Conservation (phyloP, 2,329 filamentous ascomycete species). For the Colletotrichum lentis region DNA sequence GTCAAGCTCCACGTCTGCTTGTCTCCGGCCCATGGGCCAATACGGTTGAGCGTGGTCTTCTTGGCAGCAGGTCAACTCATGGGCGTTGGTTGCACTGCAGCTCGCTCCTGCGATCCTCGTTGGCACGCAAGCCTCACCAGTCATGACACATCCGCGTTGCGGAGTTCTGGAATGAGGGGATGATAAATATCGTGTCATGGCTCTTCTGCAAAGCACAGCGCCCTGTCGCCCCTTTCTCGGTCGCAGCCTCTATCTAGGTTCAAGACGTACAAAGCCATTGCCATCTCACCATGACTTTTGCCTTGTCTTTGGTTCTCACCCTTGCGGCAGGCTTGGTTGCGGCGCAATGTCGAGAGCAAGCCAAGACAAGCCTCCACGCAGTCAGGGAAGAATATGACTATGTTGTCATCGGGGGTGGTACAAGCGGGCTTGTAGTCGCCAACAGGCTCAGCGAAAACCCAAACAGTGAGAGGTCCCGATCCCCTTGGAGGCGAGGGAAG, state of each 20-base stretch:
- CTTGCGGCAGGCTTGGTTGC: neutral
- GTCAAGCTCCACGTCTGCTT: too few species aligned
- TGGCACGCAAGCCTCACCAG: neutral
- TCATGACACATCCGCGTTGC: neutral
- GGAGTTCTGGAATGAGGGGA: neutral
- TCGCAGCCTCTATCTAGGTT: too few species aligned
- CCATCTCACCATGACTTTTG: neutral
- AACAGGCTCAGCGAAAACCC: slow-evolving; percentile 49
- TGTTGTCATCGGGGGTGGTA: slow-evolving; percentile 48
- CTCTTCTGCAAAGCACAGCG: too few species aligned
- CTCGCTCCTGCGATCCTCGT: neutral
- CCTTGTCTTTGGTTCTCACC: neutral
- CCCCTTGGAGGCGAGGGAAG: accelerated
- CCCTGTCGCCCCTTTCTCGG: too few species aligned
- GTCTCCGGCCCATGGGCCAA: neutral
- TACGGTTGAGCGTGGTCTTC: too few species aligned
- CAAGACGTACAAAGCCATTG: neutral
- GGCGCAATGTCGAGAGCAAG: neutral
- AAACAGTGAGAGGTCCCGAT: slow-evolving; percentile 25
- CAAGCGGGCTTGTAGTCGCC: slow-evolving; percentile 49
- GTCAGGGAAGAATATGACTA: slow-evolving; percentile 43
- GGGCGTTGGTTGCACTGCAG: neutral
- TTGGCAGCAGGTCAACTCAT: neutral
- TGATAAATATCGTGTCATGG: neutral
- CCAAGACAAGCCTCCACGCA: neutral